phyloP scores from a whole-genome alignment of 2,329 filamentous ascomycete species.

The Metarhizium sp. region DNA sequence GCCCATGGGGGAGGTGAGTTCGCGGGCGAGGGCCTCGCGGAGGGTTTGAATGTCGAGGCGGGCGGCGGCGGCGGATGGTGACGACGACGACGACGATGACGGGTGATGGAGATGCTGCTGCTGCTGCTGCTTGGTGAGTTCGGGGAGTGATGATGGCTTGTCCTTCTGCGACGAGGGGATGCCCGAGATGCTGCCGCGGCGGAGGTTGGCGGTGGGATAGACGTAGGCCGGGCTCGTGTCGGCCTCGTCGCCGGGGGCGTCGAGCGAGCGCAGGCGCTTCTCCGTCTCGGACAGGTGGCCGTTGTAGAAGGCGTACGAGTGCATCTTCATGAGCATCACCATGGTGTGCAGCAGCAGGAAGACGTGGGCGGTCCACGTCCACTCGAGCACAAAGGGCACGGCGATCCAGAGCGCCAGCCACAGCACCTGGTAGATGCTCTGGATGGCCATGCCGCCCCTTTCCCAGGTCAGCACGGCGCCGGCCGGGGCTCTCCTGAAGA shows the following conservation, averaged over 20 bases:
- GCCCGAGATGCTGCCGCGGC: conserved; percentile 29
- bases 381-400: conserved; percentile 75
- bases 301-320: conserved; percentile 97
- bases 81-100: neutral
- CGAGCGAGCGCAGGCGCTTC: conserved; percentile 68
- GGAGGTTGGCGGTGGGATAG: conserved; percentile 57
- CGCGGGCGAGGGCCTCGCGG: conserved; percentile 78
- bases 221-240: conserved; percentile 63
- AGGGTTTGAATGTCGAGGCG: conserved; percentile 51
- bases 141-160: neutral
- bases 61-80: conserved; percentile 6
- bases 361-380: conserved; percentile 97
- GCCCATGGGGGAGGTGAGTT: conserved; percentile 85
- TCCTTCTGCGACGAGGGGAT: conserved; percentile 15
- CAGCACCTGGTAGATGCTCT: conserved; percentile 67
- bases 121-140: no score
- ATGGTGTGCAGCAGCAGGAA: conserved; percentile 88
- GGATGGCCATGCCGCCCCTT: conserved; percentile 66
- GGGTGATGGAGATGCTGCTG: neutral
- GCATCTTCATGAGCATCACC: conserved; percentile 96
- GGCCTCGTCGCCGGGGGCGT: conserved; percentile 52
- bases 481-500: conserved; percentile 46
- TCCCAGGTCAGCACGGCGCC: conserved; percentile 59
- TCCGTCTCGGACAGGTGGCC: conserved; percentile 86
- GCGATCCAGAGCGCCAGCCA: conserved; percentile 81